These are phyloP conservation scores for Xylaria flabelliformis DNA, from an alignment of 495 filamentous ascomycete genomes.

Conservation along the genomic window DNA sequence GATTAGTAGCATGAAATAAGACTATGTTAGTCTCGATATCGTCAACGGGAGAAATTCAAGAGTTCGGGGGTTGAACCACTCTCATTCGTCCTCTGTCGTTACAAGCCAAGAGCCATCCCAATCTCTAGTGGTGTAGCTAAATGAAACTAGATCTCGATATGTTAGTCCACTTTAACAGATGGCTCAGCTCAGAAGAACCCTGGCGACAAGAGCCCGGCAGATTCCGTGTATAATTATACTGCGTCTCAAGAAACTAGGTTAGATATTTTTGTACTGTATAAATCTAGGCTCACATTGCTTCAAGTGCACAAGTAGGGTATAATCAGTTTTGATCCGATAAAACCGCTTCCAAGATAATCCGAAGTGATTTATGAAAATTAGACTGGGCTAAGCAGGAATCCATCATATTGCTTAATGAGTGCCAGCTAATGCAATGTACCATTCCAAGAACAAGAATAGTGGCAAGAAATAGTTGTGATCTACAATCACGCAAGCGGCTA, in stretches of 20 bases:
- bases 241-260: neutral
- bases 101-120: neutral
- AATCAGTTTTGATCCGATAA: neutral
- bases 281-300: neutral
- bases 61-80: neutral
- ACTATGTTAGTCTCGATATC: neutral
- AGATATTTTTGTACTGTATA: neutral
- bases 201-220: neutral
- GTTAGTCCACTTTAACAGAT: neutral
- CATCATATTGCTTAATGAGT: neutral
- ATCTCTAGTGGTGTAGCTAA: neutral
- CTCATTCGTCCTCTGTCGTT: neutral
- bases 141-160: neutral
- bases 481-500: neutral
- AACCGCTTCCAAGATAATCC: neutral
- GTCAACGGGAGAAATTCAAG: neutral
- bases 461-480: neutral
- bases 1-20: neutral
- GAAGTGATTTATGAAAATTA: neutral
- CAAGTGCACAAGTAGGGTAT: neutral
- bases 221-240: neutral
- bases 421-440: neutral
- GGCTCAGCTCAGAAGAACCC: neutral
- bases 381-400: neutral
- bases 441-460: neutral